Base-by-base conservation (phyloP, 1,139 yeast species). In the Wickerhamomyces sp. region DNA sequence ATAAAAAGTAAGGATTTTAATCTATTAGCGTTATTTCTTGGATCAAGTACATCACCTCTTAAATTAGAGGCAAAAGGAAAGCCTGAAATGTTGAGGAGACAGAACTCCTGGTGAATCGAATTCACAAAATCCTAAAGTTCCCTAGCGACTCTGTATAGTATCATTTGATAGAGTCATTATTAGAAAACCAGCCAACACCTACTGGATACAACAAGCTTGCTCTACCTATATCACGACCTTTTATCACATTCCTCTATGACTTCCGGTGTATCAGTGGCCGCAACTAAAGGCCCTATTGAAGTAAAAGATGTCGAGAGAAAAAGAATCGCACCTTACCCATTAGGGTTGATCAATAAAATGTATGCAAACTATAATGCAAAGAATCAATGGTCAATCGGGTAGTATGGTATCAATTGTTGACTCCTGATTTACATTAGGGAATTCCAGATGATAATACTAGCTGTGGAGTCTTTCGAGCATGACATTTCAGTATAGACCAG, bases 231-330 rank as follows among this genome's bases (percentile, higher is more conserved):
- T 71, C 77, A 5, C 65, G 84, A 41, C 82, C 85, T 0, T n/a
- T 54, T 76, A 24, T 79, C 86, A 0, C 67, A 85, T 38, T 74
- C 74, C 35, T 78, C 86, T 16, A 74, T 75, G 27, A 74, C 81
- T 3, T 78, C 86, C 2, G 81, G 84, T 37, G 59, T 81, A 26
- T 79, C 87, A 0, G 79, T 82, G 17, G 79, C 84, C 2, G 88
- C 88, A 12, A 79, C 85, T 21, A 81, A 81, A 52, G 88, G 81
- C 54, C 88, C 88, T 0, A 60, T 80, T 7, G 87, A 81, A 56
- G 88, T 88, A 3, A 74, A 76, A 48, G 61, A 72, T 38, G 65
- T 76, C 36, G 78, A 73, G 49, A 62, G 77, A 43, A 46, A 54
- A n/a, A 70, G 68, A 3, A 68, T 66, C 29, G 68, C 70, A 7